Evolutionary conservation across 768 basidiomycete genomes (phyloP).

Genomic region (Tubosaeta sp.): DNA sequence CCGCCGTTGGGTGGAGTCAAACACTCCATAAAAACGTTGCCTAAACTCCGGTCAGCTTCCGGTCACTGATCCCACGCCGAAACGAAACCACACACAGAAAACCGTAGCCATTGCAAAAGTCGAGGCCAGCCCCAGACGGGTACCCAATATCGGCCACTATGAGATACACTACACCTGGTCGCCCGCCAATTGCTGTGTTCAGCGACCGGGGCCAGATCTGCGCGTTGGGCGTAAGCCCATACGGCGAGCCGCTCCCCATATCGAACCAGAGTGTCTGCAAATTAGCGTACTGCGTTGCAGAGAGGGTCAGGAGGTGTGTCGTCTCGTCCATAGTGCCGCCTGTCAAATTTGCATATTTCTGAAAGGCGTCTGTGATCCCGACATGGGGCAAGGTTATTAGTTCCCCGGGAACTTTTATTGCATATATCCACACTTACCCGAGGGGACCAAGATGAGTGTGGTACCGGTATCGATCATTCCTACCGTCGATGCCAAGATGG

Average conservation of each 20-base stretch:
- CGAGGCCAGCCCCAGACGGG: slow-evolving; percentile 10
- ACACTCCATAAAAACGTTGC: slow-evolving; percentile 41
- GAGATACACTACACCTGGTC: slow-evolving; percentile 19
- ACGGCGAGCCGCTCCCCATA: slow-evolving; percentile 14
- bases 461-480: slow-evolving; percentile 35
- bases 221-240: slow-evolving; percentile 20
- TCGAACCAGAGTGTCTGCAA: slow-evolving; percentile 24
- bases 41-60: slow-evolving; percentile 1
- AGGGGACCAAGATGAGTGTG: slow-evolving; percentile 21
- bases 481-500: slow-evolving; percentile 21
- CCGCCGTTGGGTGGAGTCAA: slow-evolving; percentile 33
- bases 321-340: slow-evolving; percentile 20
- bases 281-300: slow-evolving; percentile 18
- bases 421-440: slow-evolving; percentile 10
- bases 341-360: slow-evolving; percentile 18
- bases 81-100: not conserved
- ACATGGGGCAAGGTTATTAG: not conserved
- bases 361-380: slow-evolving; percentile 22
- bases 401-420: not conserved
- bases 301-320: slow-evolving; percentile 26
- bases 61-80: not conserved
- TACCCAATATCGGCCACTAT: slow-evolving; percentile 15
- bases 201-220: slow-evolving; percentile 30
- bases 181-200: slow-evolving; percentile 24
- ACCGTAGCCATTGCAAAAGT: slow-evolving; percentile 15